Conservation (phyloP, 306 rosid genomes). For the Lathyrus sativus region DNA sequence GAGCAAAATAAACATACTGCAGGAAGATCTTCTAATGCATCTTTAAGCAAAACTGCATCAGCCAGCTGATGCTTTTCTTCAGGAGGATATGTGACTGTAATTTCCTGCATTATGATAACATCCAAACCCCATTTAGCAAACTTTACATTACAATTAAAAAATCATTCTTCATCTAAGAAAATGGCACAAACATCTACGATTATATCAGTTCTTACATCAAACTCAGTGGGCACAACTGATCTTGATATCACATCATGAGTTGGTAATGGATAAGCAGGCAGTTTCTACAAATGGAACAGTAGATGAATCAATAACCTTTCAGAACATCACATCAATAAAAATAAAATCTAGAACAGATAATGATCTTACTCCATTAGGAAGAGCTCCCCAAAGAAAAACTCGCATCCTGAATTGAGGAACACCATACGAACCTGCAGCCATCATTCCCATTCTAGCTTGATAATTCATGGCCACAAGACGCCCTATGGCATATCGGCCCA, state of each 20-base stretch:
- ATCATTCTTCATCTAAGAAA: not conserved
- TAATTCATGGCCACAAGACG: constrained; percentile 74
- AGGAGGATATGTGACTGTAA: constrained; percentile 39
- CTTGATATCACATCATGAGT: constrained; percentile 51
- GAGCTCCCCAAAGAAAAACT: constrained; percentile 83
- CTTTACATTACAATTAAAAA: not conserved
- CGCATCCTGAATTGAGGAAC: constrained; percentile 88
- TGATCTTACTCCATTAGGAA: constrained; percentile 49
- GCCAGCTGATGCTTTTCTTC: constrained; percentile 37
- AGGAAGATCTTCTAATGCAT: constrained; percentile 53
- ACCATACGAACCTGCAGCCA: constrained; percentile 89
- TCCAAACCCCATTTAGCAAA: not conserved
- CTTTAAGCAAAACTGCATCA: constrained; percentile 39
- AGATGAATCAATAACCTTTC: not conserved
- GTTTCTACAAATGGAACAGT: constrained; percentile 25
- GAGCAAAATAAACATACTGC: constrained; percentile 33
- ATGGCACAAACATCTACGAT: not conserved
- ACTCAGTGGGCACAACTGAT: constrained; percentile 39
- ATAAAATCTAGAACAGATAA: not conserved
- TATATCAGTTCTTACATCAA: constrained; percentile 42
- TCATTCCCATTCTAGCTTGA: constrained; percentile 77
- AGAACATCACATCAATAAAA: not conserved
- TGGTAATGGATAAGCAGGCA: constrained; percentile 56
- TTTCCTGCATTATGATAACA: constrained; percentile 39
- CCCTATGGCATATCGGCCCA: constrained; percentile 83